These are phyloP conservation scores for Beauveria rudraprayagi DNA, from an alignment of 2,329 filamentous ascomycete genomes.

Conservation along the genomic window DNA sequence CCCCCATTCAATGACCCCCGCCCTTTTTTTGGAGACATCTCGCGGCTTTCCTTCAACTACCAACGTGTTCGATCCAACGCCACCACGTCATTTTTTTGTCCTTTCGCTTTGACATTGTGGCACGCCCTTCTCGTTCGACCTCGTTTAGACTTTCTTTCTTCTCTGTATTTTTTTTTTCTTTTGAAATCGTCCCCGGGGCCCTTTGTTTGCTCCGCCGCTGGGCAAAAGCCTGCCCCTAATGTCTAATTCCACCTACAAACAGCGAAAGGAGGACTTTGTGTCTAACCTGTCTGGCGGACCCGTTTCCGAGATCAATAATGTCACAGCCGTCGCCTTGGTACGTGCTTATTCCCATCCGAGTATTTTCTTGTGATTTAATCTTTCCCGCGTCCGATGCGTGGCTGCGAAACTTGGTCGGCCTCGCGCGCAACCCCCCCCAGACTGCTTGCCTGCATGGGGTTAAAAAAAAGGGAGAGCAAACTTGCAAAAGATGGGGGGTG, in stretches of 20 bases:
- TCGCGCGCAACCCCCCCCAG: neutral
- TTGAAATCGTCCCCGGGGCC: neutral
- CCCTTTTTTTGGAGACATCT: neutral
- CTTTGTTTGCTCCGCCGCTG: conserved; percentile 3
- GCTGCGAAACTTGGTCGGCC: too few relatives aligned
- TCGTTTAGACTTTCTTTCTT: neutral
- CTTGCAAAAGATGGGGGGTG: neutral
- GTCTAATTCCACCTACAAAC: conserved; percentile 60
- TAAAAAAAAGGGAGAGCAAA: neutral
- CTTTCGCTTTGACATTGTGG: neutral
- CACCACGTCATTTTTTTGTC: neutral
- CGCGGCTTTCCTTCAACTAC: neutral
- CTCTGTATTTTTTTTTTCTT: neutral
- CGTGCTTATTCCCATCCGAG: conserved; percentile 9
- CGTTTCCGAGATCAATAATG: conserved; percentile 76
- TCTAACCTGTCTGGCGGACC: conserved; percentile 80
- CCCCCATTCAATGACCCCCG: too few relatives aligned
- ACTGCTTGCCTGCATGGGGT: neutral
- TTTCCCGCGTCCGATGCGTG: too few relatives aligned
- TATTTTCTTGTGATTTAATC: too few relatives aligned
- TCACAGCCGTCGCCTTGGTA: conserved; percentile 81
- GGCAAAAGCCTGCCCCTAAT: conserved; percentile 18
- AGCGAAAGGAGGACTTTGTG: conserved; percentile 90
- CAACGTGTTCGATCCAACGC: neutral
- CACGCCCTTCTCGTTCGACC: neutral